Evolutionary conservation across 306 rosid genomes (phyloP).

Genomic region (Cyclanthera cordifolia): DNA sequence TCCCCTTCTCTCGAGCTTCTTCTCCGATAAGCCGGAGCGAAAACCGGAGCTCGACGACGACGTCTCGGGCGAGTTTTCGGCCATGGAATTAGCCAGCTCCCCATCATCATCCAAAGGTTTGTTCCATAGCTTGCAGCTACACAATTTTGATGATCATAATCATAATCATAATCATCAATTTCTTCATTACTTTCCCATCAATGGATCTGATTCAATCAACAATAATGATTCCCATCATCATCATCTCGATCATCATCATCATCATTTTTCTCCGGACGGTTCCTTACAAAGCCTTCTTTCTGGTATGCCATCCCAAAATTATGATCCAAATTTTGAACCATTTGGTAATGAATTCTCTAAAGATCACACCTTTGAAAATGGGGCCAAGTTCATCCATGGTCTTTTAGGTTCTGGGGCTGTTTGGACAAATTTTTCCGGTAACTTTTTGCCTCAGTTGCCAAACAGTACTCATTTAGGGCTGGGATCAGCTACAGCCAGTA

Average conservation of each 20-base stretch:
- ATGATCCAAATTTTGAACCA: conserved; percentile 2
- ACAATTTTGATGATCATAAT: not conserved
- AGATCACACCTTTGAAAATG: not conserved
- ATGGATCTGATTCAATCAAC: conserved; percentile 6
- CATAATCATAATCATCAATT: not conserved
- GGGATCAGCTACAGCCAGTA: conserved; percentile 6
- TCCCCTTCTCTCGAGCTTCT: conserved; percentile 6
- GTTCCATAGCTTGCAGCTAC: conserved; percentile 8
- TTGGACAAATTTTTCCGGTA: conserved; percentile 15
- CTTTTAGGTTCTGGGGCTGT: not conserved
- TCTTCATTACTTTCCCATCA: conserved; percentile 8
- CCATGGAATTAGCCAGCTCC: not conserved
- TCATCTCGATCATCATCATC: not conserved
- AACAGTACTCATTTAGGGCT: conserved; percentile 3
- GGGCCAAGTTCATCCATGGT: conserved; percentile 25
- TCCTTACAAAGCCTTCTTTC: conserved; percentile 19
- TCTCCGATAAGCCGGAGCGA: conserved; percentile 17
- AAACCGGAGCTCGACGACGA: conserved; percentile 8
- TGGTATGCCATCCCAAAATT: conserved; percentile 10
- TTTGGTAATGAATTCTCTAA: conserved; percentile 9
- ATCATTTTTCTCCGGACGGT: conserved; percentile 5
- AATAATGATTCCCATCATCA: not conserved
- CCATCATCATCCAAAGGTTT: conserved; percentile 14
- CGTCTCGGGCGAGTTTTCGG: not conserved
- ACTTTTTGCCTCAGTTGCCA: not conserved